phyloP scores from a whole-genome alignment of 805 yeast genomes.

The Metschnikowia santaceciliae region DNA sequence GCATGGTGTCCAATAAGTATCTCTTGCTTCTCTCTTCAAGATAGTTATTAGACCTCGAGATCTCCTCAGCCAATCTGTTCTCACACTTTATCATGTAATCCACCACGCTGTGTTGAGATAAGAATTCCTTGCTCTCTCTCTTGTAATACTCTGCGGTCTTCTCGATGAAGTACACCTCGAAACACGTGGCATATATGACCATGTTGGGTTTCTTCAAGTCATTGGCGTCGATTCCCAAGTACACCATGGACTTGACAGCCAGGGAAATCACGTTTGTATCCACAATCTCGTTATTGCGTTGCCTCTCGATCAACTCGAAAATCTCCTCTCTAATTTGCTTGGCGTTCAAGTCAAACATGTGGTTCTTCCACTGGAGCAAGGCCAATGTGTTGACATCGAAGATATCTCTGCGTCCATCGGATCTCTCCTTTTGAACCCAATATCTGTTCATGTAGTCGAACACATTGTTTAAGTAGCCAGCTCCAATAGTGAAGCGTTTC shows the following conservation, averaged over 20 bases:
- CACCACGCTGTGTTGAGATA: constrained; percentile 74
- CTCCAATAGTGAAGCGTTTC: constrained; percentile 87
- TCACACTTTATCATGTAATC: constrained; percentile 89
- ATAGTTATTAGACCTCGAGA: constrained; percentile 68
- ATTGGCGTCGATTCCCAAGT: constrained; percentile 84
- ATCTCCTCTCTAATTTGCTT: constrained; percentile 63
- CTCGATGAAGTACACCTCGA: constrained; percentile 72
- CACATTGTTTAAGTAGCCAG: constrained; percentile 86
- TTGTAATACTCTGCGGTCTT: constrained; percentile 65
- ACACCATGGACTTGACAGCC: constrained; percentile 83
- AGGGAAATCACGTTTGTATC: constrained; percentile 61
- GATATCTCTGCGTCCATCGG: constrained; percentile 85
- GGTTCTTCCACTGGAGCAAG: constrained; percentile 80
- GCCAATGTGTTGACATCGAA: constrained; percentile 90
- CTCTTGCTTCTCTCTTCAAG: constrained; percentile 84
- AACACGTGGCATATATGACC: constrained; percentile 73
- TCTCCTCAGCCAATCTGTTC: constrained; percentile 77
- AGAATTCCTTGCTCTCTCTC: constrained; percentile 62
- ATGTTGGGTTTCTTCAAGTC: constrained; percentile 84
- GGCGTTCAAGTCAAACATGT: constrained; percentile 68
- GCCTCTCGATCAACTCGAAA: constrained; percentile 68
- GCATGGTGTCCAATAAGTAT: constrained; percentile 70
- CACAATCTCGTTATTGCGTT: constrained; percentile 74
- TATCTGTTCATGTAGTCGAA: constrained; percentile 94
- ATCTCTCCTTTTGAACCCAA: constrained; percentile 95